Evolutionary conservation across 2,329 filamentous ascomycete species (phyloP), one percentile per base, ranked within the genome.

Genomic region (Clonostachys solani): DNA sequence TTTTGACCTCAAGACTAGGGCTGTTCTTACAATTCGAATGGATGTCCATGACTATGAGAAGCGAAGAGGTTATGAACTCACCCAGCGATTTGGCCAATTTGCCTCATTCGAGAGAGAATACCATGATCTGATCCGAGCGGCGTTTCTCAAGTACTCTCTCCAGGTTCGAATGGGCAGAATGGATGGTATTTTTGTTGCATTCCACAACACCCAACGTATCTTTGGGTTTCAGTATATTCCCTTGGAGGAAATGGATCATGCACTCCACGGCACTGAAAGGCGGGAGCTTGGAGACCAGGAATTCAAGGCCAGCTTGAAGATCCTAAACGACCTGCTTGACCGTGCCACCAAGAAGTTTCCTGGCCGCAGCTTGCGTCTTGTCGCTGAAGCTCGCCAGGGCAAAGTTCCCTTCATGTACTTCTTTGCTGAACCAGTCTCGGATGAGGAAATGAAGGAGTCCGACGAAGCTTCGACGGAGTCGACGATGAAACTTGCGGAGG

Each of bases 151-250:
- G 61, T 99, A 99, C 65, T 96, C 92, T 10, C 75, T 99, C 33
- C 94, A 99, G 67, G 95, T 92, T 29, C 88, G 94, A 41, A 95
- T 99, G 82, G 94, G 95, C 16, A 84, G 92, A 44, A 99, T 99
- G 95, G 92, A 99, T 61, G 94, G 94, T 46, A 96, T 97, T 44
- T 99, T 97, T 60, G 88, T 97, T 18, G 94, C 94, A 3, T 99
- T 84, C 63, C 94, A 99, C 72, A 99, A 99, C 63, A 89, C 91
- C 3, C 79, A 92, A 66, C 87, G 92, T 47, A 95, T 99, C 44
- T 99, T 99, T 62, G 94, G 94, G 6, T 99, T 99, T 65, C 94
- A 99, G 66, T 99, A 99, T 62, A 79, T 99, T 50, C 84, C 84
- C 49, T 69, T 97, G 13, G 63, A 80, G 5, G 94, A 99, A 60